Base-by-base conservation (phyloP, 192 early-diverging fungal species). In the Rhizophagus sp. region DNA sequence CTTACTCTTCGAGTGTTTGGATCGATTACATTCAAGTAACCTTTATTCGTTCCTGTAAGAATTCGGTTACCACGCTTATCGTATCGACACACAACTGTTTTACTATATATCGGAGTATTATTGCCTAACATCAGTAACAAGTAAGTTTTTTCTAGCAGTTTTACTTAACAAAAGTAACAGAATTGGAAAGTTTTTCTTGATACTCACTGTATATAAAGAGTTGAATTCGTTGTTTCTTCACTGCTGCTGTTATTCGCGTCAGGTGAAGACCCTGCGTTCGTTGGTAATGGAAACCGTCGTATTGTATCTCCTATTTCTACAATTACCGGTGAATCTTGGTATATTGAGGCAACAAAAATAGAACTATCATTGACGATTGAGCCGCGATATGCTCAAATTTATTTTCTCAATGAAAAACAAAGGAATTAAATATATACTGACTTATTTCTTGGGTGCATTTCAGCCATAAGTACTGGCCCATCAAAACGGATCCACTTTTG, bases 361-460 rank as follows among this genome's bases (percentile, higher is more conserved):
- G 65, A 82, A 62, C 89, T 90, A 78, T 34, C 9, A 69, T 69
- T 69, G 67, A 69, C 64, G 64, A 66, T 33, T 66, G 24, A 66
- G 30, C 64, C 25, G 64, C 13, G 10, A 49, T 22, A 77, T 76
- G 24, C 47, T 65, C 41, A 47, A 72, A 72, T 49, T 11, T 9
- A 72, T 27, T 25, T 72, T 84, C 82, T 64, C 80, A 83, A 67
- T 81, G 81, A 80, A 75, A 62, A 36, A 65, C 82, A 84, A 74
- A 83, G 82, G 80, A 86, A 83, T 76, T 83, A 83, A 7, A 86
- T 85, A 27, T 82, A 75, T 68, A 78, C 80, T 62, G 83, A 92
- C 91, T 89, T 92, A 84, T 95, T 89, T 73, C 88, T 90, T 19
- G 96, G 95, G 80, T 96, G 94, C 82, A 96, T 87, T 61, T 91